Evolutionary conservation across 164 flowering plant species (phyloP).

Genomic region (Vitis rotundifolia): DNA sequence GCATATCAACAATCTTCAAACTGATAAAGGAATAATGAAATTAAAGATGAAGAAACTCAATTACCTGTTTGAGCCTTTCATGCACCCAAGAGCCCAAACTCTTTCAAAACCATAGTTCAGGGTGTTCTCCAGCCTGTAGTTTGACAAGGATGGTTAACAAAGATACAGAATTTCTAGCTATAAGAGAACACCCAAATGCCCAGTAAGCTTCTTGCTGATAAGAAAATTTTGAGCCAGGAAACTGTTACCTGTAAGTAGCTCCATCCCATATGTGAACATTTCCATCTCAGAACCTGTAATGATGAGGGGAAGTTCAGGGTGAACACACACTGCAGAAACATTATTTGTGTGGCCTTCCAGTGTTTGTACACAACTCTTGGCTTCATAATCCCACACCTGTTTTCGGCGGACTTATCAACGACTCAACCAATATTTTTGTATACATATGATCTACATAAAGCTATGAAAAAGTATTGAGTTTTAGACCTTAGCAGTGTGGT

Average conservation of each 20-base stretch:
- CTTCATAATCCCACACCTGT: slow-evolving; percentile 48
- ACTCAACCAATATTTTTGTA: not conserved
- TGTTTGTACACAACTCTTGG: slow-evolving; percentile 38
- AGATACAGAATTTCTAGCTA: too few relatives aligned
- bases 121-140: too few relatives aligned
- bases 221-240: not conserved
- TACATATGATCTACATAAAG: too few relatives aligned
- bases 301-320: slow-evolving; percentile 46
- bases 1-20: too few relatives aligned
- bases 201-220: too few relatives aligned
- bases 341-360: slow-evolving; percentile 45
- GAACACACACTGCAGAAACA: slow-evolving; percentile 43
- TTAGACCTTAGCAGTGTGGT: slow-evolving; percentile 45
- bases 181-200: too few relatives aligned
- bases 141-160: too few relatives aligned
- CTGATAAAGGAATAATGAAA: too few relatives aligned
- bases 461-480: not conserved
- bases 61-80: too few relatives aligned
- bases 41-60: too few relatives aligned
- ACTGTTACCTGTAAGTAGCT: slow-evolving; percentile 35
- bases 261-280: slow-evolving; percentile 45
- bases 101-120: too few relatives aligned
- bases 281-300: slow-evolving; percentile 50
- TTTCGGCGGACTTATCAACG: not conserved
- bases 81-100: too few relatives aligned